Conservation (phyloP, 2,329 filamentous ascomycete genomes). For the Ceratocystis diversiconidia region DNA sequence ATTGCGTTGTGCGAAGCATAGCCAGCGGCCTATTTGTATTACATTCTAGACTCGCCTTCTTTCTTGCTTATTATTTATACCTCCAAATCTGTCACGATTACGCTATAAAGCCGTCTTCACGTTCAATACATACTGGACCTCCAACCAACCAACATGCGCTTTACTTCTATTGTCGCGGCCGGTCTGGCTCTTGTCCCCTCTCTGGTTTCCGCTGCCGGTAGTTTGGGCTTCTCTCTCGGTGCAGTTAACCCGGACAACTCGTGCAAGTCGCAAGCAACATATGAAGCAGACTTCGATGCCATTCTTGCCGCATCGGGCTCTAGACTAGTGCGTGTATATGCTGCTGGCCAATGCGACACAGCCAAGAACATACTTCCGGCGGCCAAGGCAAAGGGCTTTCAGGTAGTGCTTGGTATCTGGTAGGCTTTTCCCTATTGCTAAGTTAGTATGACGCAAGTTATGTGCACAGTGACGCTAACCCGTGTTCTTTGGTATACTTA, state of each 20-base stretch:
- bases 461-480: neutral
- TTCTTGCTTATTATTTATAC: neutral
- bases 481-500: neutral
- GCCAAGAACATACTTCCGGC: conserved; percentile 50
- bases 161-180: conserved; percentile 16
- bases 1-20: neutral
- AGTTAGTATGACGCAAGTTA: neutral
- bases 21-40: neutral
- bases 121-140: neutral
- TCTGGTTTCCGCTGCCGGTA: conserved; percentile 30
- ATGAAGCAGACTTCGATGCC: conserved; percentile 49
- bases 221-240: conserved; percentile 51
- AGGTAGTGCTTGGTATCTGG: conserved; percentile 60
- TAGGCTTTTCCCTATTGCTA: conserved; percentile 24
- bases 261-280: conserved; percentile 51
- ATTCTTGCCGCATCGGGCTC: conserved; percentile 37
- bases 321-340: conserved; percentile 51
- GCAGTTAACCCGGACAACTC: conserved; percentile 43
- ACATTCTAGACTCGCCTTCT: neutral
- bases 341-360: conserved; percentile 51
- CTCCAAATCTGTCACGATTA: neutral
- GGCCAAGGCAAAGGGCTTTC: conserved; percentile 48
- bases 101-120: neutral
- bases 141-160: conserved; percentile 14
- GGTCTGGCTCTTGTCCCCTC: conserved; percentile 20